These are phyloP conservation scores for Tetrahymena thermophila DNA, from an alignment of 73 alveolate species.

Conservation along the genomic window DNA sequence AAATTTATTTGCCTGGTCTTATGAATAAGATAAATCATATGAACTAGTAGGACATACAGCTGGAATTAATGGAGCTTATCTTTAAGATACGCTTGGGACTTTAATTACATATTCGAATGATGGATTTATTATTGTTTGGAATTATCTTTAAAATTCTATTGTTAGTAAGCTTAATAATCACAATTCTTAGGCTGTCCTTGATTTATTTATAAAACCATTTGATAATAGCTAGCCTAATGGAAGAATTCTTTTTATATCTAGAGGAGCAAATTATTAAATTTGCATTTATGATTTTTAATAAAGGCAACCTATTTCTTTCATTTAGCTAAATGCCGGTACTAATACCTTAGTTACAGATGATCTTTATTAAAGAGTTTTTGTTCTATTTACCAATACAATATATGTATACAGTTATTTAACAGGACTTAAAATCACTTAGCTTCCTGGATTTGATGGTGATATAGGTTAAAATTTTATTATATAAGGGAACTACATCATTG, in stretches of 20 bases:
- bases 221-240: not conserved
- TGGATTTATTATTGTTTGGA: not conserved
- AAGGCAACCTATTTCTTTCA: not conserved
- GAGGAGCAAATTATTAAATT: not conserved
- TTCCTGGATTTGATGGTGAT: not conserved
- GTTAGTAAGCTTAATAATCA: not conserved
- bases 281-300: not conserved
- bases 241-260: not conserved
- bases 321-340: not conserved
- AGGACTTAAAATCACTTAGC: not conserved
- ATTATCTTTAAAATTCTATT: not conserved
- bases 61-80: not conserved
- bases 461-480: not conserved
- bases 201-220: not conserved
- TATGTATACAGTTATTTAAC: not conserved
- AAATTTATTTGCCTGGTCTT: not conserved
- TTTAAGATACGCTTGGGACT: not conserved
- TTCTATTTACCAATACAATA: not conserved
- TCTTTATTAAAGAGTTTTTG: not conserved
- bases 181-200: not conserved
- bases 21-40: not conserved
- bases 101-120: not conserved
- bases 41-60: not conserved
- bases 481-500: not conserved
- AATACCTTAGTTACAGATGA: not conserved